phyloP scores from a whole-genome alignment of 148 eudicot species.

The Drosera capensis region DNA sequence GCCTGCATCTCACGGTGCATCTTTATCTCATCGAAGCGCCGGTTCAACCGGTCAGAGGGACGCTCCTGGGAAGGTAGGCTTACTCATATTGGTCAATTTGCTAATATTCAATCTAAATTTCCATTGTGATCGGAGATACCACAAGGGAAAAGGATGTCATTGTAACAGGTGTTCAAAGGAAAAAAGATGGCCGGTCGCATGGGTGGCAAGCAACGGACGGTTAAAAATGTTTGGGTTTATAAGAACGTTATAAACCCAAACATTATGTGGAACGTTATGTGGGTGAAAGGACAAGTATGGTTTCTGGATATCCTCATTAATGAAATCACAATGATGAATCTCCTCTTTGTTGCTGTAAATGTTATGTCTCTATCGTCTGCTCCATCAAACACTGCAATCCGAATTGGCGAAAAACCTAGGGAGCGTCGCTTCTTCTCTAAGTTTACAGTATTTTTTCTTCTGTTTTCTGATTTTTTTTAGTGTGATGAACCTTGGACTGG shows the following conservation, averaged over 20 bases:
- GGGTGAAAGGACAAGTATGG: constrained; percentile 93
- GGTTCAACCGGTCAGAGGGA: constrained; percentile 97
- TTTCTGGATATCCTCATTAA: background rate
- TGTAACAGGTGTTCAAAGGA: constrained; percentile 81
- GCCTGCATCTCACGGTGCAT: constrained; percentile 94
- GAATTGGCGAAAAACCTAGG: no score
- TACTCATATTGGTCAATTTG: background rate
- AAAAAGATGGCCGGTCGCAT: constrained; percentile 93
- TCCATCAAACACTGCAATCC: background rate
- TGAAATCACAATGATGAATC: background rate
- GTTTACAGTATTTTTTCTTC: no score
- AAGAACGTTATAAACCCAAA: constrained; percentile 78
- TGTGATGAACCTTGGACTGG: no score
- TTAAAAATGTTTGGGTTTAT: constrained; percentile 84
- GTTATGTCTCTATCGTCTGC: background rate
- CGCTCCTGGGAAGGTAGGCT: constrained; percentile 72
- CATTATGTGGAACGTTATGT: constrained; percentile 81
- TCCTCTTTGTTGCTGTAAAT: background rate
- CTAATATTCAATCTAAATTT: no score
- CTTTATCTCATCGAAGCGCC: constrained; percentile 65
- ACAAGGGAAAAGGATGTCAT: no score
- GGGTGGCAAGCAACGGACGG: constrained; percentile 70
- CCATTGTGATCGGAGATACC: no score
- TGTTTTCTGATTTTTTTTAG: no score
- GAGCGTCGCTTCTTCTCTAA: no score